A percentile compares a stretch with the other conserved stretches of the same genome.
Evolutionary conservation across 179 eudicot genomes (phyloP).

Genomic region (Silene noctiflora): DNA sequence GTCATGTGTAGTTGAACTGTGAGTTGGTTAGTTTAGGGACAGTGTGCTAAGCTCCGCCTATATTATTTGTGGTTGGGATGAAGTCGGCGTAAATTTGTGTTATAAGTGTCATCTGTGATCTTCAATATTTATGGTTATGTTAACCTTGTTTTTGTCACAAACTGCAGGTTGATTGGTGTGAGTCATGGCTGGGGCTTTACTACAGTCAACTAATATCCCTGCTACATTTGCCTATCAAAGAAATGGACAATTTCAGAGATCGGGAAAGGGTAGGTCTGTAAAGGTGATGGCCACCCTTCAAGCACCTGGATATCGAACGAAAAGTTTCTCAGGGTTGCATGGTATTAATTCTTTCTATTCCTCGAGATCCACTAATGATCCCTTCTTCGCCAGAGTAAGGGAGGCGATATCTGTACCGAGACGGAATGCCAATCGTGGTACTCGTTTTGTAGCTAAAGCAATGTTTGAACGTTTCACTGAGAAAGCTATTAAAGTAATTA

Average conservation of each 20-base stretch:
- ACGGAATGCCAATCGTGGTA: conserved; percentile 48
- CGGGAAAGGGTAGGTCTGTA: conserved; percentile 43
- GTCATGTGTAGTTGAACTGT: not conserved
- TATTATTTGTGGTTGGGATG: not conserved
- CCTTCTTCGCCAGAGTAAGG: conserved; percentile 56
- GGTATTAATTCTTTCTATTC: conserved; percentile 56
- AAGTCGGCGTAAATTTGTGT: not conserved
- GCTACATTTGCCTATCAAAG: conserved; percentile 46
- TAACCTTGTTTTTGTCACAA: conserved; percentile 7
- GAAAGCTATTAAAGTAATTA: conserved; percentile 91
- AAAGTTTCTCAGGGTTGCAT: conserved; percentile 65
- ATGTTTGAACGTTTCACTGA: conserved; percentile 97
- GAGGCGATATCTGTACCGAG: conserved; percentile 41
- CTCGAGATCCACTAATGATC: conserved; percentile 36
- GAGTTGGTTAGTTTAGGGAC: not conserved
- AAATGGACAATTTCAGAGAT: conserved; percentile 49
- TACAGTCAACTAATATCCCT: conserved; percentile 59
- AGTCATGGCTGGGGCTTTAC: conserved; percentile 71
- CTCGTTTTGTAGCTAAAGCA: conserved; percentile 60
- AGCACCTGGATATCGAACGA: conserved; percentile 44
- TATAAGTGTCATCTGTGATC: not conserved
- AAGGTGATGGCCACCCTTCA: conserved; percentile 52
- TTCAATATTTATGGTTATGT: not conserved
- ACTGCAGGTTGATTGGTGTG: conserved; percentile 35
- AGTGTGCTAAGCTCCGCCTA: not conserved